A percentile compares a stretch with the other conserved stretches of the same genome.
phyloP scores from a whole-genome alignment of 148 eudicot genomes.

The Arctostaphylos glauca region DNA sequence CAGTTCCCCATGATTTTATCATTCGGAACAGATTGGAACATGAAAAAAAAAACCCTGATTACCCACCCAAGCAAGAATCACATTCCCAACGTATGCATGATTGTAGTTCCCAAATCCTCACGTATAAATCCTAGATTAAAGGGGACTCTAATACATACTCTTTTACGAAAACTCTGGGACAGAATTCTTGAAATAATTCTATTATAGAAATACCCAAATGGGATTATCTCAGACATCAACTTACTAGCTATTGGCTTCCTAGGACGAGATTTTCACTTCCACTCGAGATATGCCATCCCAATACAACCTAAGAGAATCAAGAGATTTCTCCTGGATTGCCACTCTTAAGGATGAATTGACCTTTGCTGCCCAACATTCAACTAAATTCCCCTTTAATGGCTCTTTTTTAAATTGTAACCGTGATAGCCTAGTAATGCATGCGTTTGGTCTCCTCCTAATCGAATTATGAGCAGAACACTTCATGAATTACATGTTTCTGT shows the following conservation, averaged over 20 bases:
- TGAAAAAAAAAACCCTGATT: too few relatives aligned
- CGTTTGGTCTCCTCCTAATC: not conserved
- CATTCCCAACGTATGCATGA: not conserved
- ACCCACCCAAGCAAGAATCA: too few relatives aligned
- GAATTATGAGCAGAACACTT: not conserved
- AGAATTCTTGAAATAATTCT: not conserved
- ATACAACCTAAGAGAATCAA: not conserved
- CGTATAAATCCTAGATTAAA: not conserved
- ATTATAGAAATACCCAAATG: not conserved
- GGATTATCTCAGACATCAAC: not conserved
- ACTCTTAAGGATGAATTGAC: not conserved
- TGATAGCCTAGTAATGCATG: not conserved
- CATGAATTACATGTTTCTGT: not conserved
- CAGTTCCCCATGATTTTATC: not conserved
- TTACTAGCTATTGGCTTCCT: not conserved
- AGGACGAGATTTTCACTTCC: not conserved
- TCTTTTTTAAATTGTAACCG: not conserved
- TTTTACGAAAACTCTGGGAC: not conserved
- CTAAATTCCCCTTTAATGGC: not conserved
- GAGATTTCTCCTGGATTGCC: not conserved
- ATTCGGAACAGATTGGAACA: too few relatives aligned
- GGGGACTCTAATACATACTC: not conserved
- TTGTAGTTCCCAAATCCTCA: not conserved
- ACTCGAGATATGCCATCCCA: not conserved
- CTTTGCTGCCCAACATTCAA: not conserved